A percentile compares a stretch with the other conserved stretches of the same genome.
phyloP scores from a whole-genome alignment of 345 rosid genomes.

The Syzygium oleosum region DNA sequence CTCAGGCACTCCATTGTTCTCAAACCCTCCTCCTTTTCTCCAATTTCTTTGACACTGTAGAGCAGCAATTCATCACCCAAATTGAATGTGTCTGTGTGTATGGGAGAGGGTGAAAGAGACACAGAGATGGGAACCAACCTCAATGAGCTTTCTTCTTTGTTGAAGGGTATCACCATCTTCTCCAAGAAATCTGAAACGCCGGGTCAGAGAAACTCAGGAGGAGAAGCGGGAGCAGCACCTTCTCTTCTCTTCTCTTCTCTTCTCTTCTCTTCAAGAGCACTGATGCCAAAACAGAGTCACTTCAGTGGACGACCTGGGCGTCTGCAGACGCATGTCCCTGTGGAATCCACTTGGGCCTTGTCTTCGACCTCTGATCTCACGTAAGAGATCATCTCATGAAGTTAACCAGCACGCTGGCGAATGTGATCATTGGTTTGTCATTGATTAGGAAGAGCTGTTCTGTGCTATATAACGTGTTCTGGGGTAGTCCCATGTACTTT shows the following conservation, averaged over 20 bases:
- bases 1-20: conserved; percentile 66
- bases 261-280: neutral
- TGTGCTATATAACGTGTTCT: neutral
- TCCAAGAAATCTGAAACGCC: neutral
- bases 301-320: neutral
- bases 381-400: neutral
- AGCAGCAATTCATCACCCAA: neutral
- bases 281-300: neutral
- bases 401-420: neutral
- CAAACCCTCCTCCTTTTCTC: conserved; percentile 6
- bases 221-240: neutral
- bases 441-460: neutral
- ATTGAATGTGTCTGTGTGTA: neutral
- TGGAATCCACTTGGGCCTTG: neutral
- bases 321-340: neutral
- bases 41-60: neutral
- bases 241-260: neutral
- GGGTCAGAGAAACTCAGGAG: neutral
- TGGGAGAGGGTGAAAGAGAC: neutral
- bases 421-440: neutral
- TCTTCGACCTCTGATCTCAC: neutral
- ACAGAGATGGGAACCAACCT: neutral
- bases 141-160: neutral
- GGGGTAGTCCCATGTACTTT: neutral
- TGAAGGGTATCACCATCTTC: neutral